These are phyloP conservation scores for Globisporangium takayamanum DNA, from an alignment of 352 stramenopile genomes.

Conservation along the genomic window DNA sequence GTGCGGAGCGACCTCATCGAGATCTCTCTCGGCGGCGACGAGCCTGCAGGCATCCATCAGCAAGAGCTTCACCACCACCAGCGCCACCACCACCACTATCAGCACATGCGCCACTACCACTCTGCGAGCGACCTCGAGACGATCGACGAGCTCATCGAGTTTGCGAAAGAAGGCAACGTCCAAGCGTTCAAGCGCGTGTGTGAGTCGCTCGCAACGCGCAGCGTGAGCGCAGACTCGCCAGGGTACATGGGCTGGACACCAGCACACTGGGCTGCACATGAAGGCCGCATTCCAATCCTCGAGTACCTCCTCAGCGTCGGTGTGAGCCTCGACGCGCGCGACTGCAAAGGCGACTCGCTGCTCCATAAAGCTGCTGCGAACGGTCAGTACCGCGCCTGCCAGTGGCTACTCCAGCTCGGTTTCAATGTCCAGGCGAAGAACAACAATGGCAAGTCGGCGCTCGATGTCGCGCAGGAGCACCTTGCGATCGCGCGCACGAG, in stretches of 20 bases:
- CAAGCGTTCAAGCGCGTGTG: constrained; percentile 39
- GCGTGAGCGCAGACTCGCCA: constrained; percentile 40
- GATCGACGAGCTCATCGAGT: constrained; percentile 59
- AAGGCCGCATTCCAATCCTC: constrained; percentile 58
- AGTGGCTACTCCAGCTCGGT: constrained; percentile 59
- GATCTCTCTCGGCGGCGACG: constrained; percentile 36
- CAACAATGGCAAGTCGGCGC: constrained; percentile 55
- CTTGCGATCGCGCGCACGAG: constrained; percentile 24
- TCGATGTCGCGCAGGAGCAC: constrained; percentile 56
- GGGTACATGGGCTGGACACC: constrained; percentile 75
- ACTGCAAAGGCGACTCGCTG: constrained; percentile 61
- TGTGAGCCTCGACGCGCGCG: constrained; percentile 57
- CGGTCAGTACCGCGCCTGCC: constrained; percentile 47
- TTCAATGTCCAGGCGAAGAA: constrained; percentile 62
- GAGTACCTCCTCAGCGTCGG: constrained; percentile 38
- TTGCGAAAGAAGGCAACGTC: constrained; percentile 54
- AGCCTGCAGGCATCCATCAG: background rate
- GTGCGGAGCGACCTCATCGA: constrained; percentile 42
- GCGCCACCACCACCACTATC: constrained; percentile 4
- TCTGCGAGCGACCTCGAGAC: constrained; percentile 28
- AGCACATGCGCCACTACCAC: constrained; percentile 5
- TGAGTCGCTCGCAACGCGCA: constrained; percentile 25
- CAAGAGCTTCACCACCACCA: background rate
- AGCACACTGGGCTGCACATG: constrained; percentile 63
- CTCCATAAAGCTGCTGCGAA: constrained; percentile 78